phyloP scores from a whole-genome alignment of 768 basidiomycete species.

The Filobasidium floriforme region DNA sequence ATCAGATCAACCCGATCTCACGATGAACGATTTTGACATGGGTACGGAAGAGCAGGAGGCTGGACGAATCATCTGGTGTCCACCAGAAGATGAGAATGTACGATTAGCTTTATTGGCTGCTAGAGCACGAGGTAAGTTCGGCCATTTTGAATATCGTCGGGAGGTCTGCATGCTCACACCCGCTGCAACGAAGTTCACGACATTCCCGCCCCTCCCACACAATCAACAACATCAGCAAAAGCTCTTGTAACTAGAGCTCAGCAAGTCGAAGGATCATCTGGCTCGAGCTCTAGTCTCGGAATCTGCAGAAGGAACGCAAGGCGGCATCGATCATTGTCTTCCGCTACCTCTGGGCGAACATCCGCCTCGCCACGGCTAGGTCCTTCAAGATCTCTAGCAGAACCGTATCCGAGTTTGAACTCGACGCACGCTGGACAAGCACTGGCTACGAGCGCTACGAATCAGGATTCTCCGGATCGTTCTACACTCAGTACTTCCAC shows the following conservation, averaged over 20 bases:
- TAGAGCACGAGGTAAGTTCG: background rate
- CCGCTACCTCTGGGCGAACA: background rate
- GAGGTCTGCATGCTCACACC: no score
- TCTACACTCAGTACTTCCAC: background rate
- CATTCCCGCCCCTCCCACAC: slow-evolving; percentile 1
- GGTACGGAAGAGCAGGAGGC: background rate
- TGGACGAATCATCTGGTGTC: background rate
- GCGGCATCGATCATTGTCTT: background rate
- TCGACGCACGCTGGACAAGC: background rate
- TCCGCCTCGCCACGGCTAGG: background rate
- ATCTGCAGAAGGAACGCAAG: background rate
- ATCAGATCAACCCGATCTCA: background rate
- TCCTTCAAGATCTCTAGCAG: background rate
- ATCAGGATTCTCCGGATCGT: background rate
- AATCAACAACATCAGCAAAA: slow-evolving; percentile 2
- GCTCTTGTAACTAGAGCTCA: background rate
- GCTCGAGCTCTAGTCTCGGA: no score
- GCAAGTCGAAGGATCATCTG: background rate
- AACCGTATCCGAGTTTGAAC: background rate
- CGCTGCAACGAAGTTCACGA: background rate
- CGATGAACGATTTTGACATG: slow-evolving; percentile 1
- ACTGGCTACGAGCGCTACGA: background rate
- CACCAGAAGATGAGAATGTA: background rate
- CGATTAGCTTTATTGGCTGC: background rate
- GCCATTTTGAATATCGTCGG: background rate